Evolutionary conservation across 129 eudicot genomes (phyloP), one percentile per base, ranked within the genome.

Genomic region (Centella asiatica): DNA sequence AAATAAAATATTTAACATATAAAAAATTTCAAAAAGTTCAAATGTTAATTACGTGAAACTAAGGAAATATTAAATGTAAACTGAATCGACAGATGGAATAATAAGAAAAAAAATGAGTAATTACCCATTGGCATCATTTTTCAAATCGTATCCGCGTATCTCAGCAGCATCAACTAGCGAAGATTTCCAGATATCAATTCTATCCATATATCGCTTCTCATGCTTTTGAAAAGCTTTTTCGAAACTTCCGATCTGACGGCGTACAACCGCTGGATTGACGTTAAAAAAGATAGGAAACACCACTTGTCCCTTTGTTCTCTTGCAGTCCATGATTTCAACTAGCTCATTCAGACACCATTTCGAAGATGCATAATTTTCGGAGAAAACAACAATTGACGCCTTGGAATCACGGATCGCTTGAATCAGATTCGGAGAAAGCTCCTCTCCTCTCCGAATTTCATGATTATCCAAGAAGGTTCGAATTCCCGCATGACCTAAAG

Each of bases 331-430:
- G 10, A 58, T 58, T 50, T 26, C 59, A 2, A n/a, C 73, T 2
- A 69, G 37, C 66, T 69, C 73, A 10, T 58, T 20, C 10, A 69
- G 63, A n/a, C 72, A 68, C 72, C 72, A 55, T 28, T n/a, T 7
- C 14, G 65, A 68, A 44, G 57, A 29, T 3, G 37, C 73, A 17
- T 69, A 69, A 37, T 69, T 69, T 33, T 45, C n/a, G 4, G 66
- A 69, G 18, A 69, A 58, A 12, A 69, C 66, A 23, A 68, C 33
- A 12, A 56, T 44, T 8, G 33, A 55, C 11, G 28, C 2, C 56
- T 23, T 50, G 0, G 53, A 19, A 5, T 48, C 26, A 6, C 0
- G 0, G 0, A 48, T 48, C 9, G 53, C 53, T n/a, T 48, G 0
- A 4, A 5, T 8, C 0, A 48, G 53, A 11, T 26, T 26, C 0